Base-by-base conservation (phyloP, 371 early-diverging fungal genomes). In the Lichtheimia hyalospora region DNA sequence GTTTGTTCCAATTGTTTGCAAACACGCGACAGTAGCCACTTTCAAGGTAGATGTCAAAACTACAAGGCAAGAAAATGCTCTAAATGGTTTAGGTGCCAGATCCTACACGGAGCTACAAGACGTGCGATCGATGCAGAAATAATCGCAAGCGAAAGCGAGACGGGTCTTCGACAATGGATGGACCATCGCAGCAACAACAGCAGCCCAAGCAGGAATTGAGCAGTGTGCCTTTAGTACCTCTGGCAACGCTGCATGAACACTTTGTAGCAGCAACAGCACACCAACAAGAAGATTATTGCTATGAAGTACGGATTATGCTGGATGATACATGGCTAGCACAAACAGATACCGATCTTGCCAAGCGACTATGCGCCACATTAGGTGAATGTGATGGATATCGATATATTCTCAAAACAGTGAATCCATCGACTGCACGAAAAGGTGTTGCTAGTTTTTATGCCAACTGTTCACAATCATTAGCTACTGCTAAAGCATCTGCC, bases 1-100 rank as follows among this genome's bases (percentile, higher is more conserved):
- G 56, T 55, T 10, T 55, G 56, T 14, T 55, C 56, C 43, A 55
- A 55, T 55, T 55, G 56, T 21, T 16, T 55, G 40, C 56, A 55
- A 18, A 28, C 46, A 24, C 56, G 56, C 56, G 56, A 55, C n/a
- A 55, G 18, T 21, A 14, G 41, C 25, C 25, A 44, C 16, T 55
- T 55, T 25, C 56, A 55, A 43, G 56, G 53, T 21, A 53, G 18
- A 20, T 53, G 28, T 52, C 23, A 52, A 4, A 6, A 54, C 3
- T 23, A 0, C 34, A 53, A 53, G 25, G 6, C 15, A 53, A n/a
- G 39, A 14, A 7, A 18, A 18, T 27, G 24, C 10, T 24, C 18
- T 51, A 24, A 18, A 16, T 5, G 15, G 14, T 5, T 10, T 7
- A 53, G 25, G 18, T 25, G 1, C 20, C n/a, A 55, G 56, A 55